A percentile compares a stretch with the other conserved stretches of the same genome.
Conservation (phyloP, 768 basidiomycete species). For the Tylopilus subfusipes region DNA sequence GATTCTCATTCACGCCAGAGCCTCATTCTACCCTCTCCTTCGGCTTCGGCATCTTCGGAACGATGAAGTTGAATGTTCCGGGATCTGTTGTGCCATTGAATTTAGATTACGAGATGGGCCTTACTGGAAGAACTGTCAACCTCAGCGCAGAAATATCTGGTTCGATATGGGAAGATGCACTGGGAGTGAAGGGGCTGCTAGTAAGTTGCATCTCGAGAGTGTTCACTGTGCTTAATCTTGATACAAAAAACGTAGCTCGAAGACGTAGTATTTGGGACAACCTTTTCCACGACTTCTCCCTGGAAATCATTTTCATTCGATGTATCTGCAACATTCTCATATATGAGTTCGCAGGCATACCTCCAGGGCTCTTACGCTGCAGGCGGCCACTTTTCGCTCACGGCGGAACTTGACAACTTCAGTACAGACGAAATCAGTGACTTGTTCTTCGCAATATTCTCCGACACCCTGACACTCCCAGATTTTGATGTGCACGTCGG, state of each 20-base stretch:
- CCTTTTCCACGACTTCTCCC: background rate
- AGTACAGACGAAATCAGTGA: background rate
- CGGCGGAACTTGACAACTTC: background rate
- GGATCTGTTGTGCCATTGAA: background rate
- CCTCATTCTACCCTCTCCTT: background rate
- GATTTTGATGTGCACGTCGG: no score
- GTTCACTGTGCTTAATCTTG: no score
- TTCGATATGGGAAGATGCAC: background rate
- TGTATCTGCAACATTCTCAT: background rate
- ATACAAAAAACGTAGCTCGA: background rate
- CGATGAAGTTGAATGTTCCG: background rate
- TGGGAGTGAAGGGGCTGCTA: background rate
- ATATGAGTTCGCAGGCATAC: background rate
- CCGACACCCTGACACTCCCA: background rate
- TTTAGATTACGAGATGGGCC: background rate
- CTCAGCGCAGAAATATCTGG: background rate
- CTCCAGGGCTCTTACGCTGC: background rate
- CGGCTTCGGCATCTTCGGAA: background rate
- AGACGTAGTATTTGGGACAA: background rate
- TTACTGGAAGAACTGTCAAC: background rate
- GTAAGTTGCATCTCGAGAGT: background rate
- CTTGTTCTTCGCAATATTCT: background rate
- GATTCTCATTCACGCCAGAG: background rate
- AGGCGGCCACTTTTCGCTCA: background rate
- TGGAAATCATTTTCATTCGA: background rate